Base-by-base conservation (phyloP, 2,329 filamentous ascomycete species). In the Talaromyces sp. region DNA sequence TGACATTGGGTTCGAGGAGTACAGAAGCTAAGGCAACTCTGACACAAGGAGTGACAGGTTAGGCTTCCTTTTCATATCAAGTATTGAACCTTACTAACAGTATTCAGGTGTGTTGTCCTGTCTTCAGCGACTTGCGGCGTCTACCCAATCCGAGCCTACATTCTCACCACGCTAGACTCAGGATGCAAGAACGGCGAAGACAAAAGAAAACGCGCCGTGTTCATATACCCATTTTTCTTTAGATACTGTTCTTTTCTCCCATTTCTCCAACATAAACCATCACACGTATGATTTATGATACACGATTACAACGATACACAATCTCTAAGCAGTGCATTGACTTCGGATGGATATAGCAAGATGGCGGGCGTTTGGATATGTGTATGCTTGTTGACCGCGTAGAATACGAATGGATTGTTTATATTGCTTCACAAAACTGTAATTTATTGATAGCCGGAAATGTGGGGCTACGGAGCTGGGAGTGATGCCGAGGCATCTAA, bases 41-140 rank as follows among this genome's bases (percentile, higher is more conserved):
- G 73, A 94, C 92, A 0, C 94, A 97, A 77, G 94, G 94, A 69
- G 92, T 96, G 50, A 96, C 91, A 76, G 93, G 93, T 91, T 83
- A 33, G 10, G 50, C n/a, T 60, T 60, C 50, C 25, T 45, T 31
- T 6, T 68, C 37, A 41, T 43, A 50, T 62, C 52, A 4, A 33
- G 43, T 10, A n/a, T 33, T 39, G 5, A 59, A 65, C 1, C 63
- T 64, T 71, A 37, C 17, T 56, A 11, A 54, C 2, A n/a, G 1
- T 19, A 7, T 15, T 6, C 59, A 84, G 83, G 82, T 67, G 83
- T 84, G 49, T 77, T 85, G 50, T 81, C 83, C 41, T 83, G 82
- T 57, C 73, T 86, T 58, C 83, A 85, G 69, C 84, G 82, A 68
- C 77, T 86, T 60, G 82, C 81, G 11, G 70, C 75, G 9, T 65